Percentiles rank a stretch among this genome's conserved stretches.
phyloP scores from a whole-genome alignment of 176 grass and related monocot genomes.

The Bromus sterilis region DNA sequence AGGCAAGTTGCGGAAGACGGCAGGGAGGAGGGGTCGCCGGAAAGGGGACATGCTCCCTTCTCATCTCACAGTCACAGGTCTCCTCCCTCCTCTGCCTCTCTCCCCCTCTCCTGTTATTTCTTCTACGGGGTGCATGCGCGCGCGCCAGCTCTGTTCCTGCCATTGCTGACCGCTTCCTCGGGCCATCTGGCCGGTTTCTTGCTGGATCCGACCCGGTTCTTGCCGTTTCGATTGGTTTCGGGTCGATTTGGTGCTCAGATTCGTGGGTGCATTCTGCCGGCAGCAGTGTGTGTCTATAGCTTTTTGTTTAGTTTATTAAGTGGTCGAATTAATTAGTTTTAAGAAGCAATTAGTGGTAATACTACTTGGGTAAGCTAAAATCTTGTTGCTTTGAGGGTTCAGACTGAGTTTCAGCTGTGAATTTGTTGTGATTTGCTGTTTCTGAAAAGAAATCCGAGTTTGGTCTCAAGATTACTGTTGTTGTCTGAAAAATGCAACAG shows the following conservation, averaged over 20 bases:
- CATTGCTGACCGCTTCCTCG: background rate
- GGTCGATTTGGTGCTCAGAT: conserved; percentile 4
- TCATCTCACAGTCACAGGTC: conserved; percentile 30
- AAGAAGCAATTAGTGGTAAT: background rate
- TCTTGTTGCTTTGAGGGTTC: background rate
- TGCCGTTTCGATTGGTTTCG: background rate
- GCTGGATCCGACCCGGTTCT: conserved; percentile 20
- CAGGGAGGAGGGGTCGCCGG: conserved; percentile 23
- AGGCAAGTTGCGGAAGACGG: conserved; percentile 31
- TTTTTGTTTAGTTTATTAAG: background rate
- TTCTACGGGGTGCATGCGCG: background rate
- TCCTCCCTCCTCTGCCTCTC: background rate
- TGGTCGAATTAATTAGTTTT: background rate
- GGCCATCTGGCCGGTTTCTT: background rate
- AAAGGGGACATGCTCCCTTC: conserved; percentile 61
- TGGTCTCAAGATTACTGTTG: background rate
- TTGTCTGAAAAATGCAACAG: background rate
- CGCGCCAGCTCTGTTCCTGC: background rate
- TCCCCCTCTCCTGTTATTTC: background rate
- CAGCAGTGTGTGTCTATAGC: background rate
- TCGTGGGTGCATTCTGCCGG: conserved; percentile 28
- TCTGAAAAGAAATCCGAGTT: background rate
- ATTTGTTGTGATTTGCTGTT: background rate
- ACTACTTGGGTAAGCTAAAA: background rate
- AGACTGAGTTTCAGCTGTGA: background rate